Evolutionary conservation across 2,329 filamentous ascomycete species (phyloP), one percentile per base, ranked within the genome.

Genomic region (Penicillium sp.): DNA sequence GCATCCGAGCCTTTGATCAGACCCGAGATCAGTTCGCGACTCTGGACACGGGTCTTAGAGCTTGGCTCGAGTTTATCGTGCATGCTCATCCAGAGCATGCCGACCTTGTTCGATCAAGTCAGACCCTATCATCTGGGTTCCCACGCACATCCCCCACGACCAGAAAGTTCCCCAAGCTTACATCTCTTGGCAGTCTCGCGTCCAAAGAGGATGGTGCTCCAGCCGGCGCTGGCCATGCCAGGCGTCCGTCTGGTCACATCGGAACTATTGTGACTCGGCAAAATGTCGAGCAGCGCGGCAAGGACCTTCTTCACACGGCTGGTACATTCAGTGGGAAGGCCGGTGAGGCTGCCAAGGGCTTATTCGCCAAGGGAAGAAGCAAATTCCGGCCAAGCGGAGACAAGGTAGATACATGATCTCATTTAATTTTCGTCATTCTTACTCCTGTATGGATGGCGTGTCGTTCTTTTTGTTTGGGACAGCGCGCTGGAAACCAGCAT

Each of bases 361-460:
- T 97, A 65, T 89, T 97, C 76, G 92, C 90, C 67, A 96, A 96
- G 80, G 92, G 93, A 68, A 94, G 91, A 80, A 94, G 86, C 79
- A 94, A 92, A 78, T 87, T 97, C 71, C 82, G 82, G 74, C 85
- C 85, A n/a, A 62, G 64, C 65, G 87, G 88, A 64, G 78, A 95
- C 78, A 96, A 96, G 91, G 91, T 93, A 90, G 92, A 92, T 88
- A 52, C 63, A 55, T 68, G 57, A 65, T 67, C 58, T 64, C 61
- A 62, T 63, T 58, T 61, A 52, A 40, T 59, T 58, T 58, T 58
- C 55, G 62, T 65, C 42, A 42, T 62, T 58, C 52, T 55, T 7
- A 30, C 10, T 54, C 26, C 26, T n/a, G 13, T 30, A 25, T 22
- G 38, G 16, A 33, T n/a, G 28, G 30, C 42, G 19, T 33, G 3